Base-by-base conservation (phyloP, 2,329 filamentous ascomycete genomes). In the Penicillium sp. region DNA sequence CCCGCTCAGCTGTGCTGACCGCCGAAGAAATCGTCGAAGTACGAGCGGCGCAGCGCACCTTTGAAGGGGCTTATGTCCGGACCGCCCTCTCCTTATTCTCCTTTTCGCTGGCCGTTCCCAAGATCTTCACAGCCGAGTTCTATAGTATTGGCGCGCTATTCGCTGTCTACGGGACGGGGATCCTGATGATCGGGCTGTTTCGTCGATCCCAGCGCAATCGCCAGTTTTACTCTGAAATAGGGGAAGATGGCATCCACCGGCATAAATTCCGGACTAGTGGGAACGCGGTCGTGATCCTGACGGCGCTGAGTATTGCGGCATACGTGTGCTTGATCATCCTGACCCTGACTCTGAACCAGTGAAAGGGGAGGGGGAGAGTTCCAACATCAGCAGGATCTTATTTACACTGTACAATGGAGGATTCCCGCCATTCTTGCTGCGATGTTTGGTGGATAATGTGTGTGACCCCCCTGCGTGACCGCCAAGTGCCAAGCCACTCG, bases 61-160 rank as follows among this genome's bases (percentile, higher is more conserved):
- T 97, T 65, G 94, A 99, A 75, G 94, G 94, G 18, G 94, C 94
- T 18, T 99, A 97, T 74, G 88, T 97, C 67, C 89, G 94, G 55
- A 99, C 94, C 0, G 92, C 93, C 2, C 84, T 99, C 17, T 90
- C 90, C 3, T 92, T 97, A 68, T 97, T 97, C 78, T 93, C 89
- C 50, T 97, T 99, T 72, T 87, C 93, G 17, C 85, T 99, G 43
- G 87, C 99, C 57, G 90, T 99, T 46, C 84, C 96, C 61, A 96
- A 95, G 77, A 95, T 99, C 73, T 97, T 99, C 77, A 97, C 91
- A 7, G 84, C 87, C 46, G 94, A 97, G 69, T 97, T 99, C 78
- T 97, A 97, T 75, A 86, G 88, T 61, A 96, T 97, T 57, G 94
- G 94, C n/a, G 94, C 94, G 6, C 80, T 99, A 24, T 97, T 97